phyloP scores from a whole-genome alignment of 768 basidiomycete genomes.

The Mycena vulgaris region DNA sequence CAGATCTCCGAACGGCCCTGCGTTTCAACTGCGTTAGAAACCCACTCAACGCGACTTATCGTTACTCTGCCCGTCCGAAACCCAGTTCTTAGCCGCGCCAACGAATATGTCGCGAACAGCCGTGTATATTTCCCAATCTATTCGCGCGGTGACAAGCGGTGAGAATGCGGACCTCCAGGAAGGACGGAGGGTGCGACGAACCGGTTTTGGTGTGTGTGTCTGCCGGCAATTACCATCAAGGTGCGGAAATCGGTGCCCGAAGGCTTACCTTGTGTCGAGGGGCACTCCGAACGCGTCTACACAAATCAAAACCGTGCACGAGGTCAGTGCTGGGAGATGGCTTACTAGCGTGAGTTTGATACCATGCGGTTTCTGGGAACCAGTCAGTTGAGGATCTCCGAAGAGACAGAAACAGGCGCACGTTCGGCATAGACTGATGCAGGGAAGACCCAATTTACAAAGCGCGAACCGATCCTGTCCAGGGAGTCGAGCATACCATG shows the following conservation, averaged over 20 bases:
- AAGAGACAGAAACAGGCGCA: constrained; percentile 41
- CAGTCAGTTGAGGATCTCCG: neutral
- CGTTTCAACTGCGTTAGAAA: neutral
- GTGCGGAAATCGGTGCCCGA: neutral
- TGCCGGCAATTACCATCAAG: constrained; percentile 32
- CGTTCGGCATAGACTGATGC: constrained; percentile 62
- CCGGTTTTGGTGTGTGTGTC: constrained; percentile 72
- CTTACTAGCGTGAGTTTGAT: constrained; percentile 62
- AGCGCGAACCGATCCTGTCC: too few species aligned
- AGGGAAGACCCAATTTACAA: constrained; percentile 70
- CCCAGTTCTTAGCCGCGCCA: too few species aligned
- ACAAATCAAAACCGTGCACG: neutral
- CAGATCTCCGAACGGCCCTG: constrained; percentile 54
- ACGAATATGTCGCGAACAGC: too few species aligned
- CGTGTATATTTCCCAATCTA: too few species aligned
- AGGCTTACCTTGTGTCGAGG: constrained; percentile 22
- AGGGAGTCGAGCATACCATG: constrained; percentile 10
- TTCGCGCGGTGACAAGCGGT: too few species aligned
- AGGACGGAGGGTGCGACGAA: constrained; percentile 28
- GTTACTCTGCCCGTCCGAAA: too few species aligned
- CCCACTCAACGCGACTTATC: too few species aligned
- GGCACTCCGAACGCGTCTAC: constrained; percentile 20
- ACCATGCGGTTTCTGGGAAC: constrained; percentile 70
- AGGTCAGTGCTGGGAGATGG: neutral
- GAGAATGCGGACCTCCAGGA: too few species aligned